phyloP scores from a whole-genome alignment of 352 stramenopile species.

The Phytophthora tubulina region DNA sequence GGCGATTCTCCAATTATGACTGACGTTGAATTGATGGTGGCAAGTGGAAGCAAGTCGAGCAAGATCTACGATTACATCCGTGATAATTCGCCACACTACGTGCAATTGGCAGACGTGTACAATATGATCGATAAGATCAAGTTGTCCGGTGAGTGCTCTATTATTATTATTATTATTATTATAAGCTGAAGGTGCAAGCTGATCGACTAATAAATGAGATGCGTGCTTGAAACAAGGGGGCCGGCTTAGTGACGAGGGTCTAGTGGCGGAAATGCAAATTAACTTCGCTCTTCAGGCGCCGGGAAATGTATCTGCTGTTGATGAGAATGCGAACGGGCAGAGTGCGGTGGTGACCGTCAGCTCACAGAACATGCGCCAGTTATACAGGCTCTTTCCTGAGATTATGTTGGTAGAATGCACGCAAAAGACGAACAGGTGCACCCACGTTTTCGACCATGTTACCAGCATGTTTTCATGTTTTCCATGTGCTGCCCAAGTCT shows the following conservation, averaged over 20 bases:
- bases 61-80: slow-evolving; percentile 32
- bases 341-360: slow-evolving; percentile 5
- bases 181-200: no score
- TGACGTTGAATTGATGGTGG: slow-evolving; percentile 13
- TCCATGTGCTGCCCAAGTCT: no score
- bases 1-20: neutral
- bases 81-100: neutral
- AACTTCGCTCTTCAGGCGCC: slow-evolving; percentile 6
- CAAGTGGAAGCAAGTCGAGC: slow-evolving; percentile 24
- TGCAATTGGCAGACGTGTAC: slow-evolving; percentile 16
- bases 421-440: slow-evolving; percentile 25
- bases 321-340: neutral
- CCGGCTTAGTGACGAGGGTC: slow-evolving; percentile 26
- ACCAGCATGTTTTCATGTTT: no score
- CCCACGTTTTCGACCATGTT: neutral
- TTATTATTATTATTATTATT: no score
- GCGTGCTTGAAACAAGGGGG: no score
- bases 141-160: slow-evolving; percentile 1
- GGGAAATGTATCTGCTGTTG: neutral
- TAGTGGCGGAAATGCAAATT: slow-evolving; percentile 12
- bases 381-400: slow-evolving; percentile 12
- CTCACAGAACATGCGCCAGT: slow-evolving; percentile 14
- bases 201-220: no score
- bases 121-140: slow-evolving; percentile 21
- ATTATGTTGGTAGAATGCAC: slow-evolving; percentile 24